phyloP scores from a whole-genome alignment of 148 eudicot species.

The Arbutus unedo region DNA sequence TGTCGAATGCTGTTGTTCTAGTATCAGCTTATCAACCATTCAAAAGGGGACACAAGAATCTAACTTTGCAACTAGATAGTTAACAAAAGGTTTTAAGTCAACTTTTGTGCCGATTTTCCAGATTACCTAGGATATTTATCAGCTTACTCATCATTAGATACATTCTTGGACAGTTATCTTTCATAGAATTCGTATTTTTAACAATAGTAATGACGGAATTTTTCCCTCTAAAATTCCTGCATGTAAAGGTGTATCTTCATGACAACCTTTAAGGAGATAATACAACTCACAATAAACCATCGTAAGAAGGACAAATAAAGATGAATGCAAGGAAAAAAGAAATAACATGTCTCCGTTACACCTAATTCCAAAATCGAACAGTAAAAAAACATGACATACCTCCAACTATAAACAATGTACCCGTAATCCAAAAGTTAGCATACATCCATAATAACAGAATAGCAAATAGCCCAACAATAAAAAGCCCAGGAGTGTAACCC shows the following conservation, averaged over 20 bases:
- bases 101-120: not conserved
- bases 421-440: constrained; percentile 98
- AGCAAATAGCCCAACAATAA: constrained; percentile 89
- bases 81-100: not conserved
- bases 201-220: not conserved
- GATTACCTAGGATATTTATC: not conserved
- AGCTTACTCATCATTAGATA: not conserved
- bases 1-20: not conserved
- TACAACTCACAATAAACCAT: not conserved
- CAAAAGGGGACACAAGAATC: not conserved
- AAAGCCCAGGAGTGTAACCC: constrained; percentile 97
- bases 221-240: not conserved
- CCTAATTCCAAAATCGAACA: not conserved
- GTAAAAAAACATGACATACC: constrained; percentile 47
- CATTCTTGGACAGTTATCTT: not conserved
- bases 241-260: not conserved
- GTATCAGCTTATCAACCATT: not conserved
- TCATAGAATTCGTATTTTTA: not conserved
- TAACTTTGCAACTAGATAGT: constrained; percentile 11
- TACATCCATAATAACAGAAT: constrained; percentile 92
- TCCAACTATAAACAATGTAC: constrained; percentile 84
- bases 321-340: not conserved
- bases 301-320: not conserved
- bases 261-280: not conserved
- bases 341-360: not conserved